Evolutionary conservation across 2,329 filamentous ascomycete species (phyloP), one percentile per base, ranked within the genome.

Genomic region (Neonectria sp.): DNA sequence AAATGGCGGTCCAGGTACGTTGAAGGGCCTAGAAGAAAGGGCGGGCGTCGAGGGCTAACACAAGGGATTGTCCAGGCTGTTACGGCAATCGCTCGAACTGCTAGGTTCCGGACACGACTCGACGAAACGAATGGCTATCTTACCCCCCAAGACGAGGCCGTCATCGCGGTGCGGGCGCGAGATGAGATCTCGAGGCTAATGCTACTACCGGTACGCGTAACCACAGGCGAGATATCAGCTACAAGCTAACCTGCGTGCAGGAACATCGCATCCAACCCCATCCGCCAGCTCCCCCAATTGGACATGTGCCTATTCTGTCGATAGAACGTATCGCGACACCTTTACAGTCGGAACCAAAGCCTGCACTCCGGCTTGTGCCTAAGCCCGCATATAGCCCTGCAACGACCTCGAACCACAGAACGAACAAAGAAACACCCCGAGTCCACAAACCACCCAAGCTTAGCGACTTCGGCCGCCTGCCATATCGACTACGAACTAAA

Each of bases 1-100:
- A 75, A 2, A 77, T 83, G 31, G 76, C 77, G 3, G 59, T 75
- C 27, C 69, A 75, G 71, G 81, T 82, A 77, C 57, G 68, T 49
- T 21, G 17, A 53, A 37, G 24, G 33, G n/a, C 15, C 51, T 24
- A 3, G 17, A 17, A 4, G 17, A 21, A 33, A 52, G 17, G 4
- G 8, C 13, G 21, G 11, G 12, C 25, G 15, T 9, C 33, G 24
- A 24, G 25, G 7, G 51, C 46, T 62, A 29, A 49, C 40, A 43
- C 21, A 0, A 51, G 12, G 53, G 25, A 55, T 52, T 21, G 17
- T 31, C 3, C 43, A 78, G 71, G 55, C 75, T 4, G 65, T 79
- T n/a, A 65, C 71, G 11, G 62, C 58, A 12, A 69, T 80, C n/a
- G 71, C 72, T 1, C 69, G 59, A 29, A 73, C 60, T 53, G 64